phyloP scores from a whole-genome alignment of 768 basidiomycete species.

The Heimioporus sp. region DNA sequence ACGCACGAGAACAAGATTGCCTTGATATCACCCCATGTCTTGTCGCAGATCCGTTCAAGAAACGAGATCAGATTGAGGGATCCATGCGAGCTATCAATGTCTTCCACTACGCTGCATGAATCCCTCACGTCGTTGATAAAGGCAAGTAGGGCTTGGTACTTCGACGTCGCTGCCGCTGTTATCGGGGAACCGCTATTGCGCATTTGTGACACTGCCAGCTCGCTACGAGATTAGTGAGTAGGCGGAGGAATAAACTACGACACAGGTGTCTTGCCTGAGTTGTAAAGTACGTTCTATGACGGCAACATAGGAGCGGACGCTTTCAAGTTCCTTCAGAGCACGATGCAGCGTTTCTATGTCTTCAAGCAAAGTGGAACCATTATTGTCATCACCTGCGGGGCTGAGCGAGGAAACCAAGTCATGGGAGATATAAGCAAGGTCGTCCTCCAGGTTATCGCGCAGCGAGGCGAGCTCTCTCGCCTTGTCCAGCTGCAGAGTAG shows the following conservation, averaged over 20 bases:
- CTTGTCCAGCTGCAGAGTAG: constrained; percentile 50
- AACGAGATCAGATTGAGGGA: constrained; percentile 61
- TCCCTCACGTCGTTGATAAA: constrained; percentile 53
- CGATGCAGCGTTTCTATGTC: constrained; percentile 79
- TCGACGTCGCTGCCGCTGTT: constrained; percentile 45
- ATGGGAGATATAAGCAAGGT: constrained; percentile 63
- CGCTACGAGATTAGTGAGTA: constrained; percentile 39
- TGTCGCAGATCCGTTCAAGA: constrained; percentile 58
- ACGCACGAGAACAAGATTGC: constrained; percentile 59
- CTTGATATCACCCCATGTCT: constrained; percentile 80
- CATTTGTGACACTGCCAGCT: constrained; percentile 55
- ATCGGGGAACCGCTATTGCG: constrained; percentile 39
- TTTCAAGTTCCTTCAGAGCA: constrained; percentile 72
- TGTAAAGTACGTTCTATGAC: constrained; percentile 68
- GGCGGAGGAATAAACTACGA: not conserved
- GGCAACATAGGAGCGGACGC: constrained; percentile 72
- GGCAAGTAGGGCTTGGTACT: constrained; percentile 59
- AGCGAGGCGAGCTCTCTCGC: constrained; percentile 76
- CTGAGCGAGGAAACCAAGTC: constrained; percentile 58
- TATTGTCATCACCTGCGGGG: constrained; percentile 42
- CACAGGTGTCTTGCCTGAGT: constrained; percentile 55
- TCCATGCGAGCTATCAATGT: constrained; percentile 42
- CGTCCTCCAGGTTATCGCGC: constrained; percentile 75
- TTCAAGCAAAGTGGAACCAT: constrained; percentile 68
- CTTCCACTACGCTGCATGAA: constrained; percentile 45